phyloP scores from a whole-genome alignment of 1,284 basidiomycete species.

The Neonothopanus nambi region DNA sequence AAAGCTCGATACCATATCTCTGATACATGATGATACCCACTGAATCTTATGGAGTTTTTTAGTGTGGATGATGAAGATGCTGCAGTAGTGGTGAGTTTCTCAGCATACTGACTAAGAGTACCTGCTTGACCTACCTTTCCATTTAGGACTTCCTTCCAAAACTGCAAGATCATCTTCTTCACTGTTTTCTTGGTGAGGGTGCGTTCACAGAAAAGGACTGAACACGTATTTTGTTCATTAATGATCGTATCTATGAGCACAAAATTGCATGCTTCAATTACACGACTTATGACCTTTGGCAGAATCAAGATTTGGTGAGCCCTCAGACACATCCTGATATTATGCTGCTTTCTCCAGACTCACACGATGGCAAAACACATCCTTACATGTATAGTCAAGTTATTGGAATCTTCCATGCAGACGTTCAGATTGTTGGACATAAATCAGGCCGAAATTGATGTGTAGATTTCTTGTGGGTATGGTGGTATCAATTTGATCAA shows the following conservation, averaged over 20 bases:
- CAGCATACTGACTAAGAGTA: not conserved
- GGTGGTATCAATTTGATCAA: not conserved
- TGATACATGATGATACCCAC: not conserved
- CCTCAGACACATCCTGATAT: not conserved
- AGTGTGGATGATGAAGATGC: not conserved
- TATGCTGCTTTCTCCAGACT: slow-evolving; percentile 12
- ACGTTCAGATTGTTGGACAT: not conserved
- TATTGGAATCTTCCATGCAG: not conserved
- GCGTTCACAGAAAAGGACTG: not conserved
- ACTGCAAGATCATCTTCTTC: not conserved
- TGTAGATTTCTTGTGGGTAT: slow-evolving; percentile 26
- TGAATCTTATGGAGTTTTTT: too few species aligned
- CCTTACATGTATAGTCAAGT: not conserved
- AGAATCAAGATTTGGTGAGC: not conserved
- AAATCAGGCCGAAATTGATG: not conserved
- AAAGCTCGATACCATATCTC: slow-evolving; percentile 22
- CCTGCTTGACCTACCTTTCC: not conserved
- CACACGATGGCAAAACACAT: too few species aligned
- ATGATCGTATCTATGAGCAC: not conserved
- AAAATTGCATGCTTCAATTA: not conserved
- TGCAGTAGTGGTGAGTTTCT: not conserved
- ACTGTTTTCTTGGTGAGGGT: not conserved
- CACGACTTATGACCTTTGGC: not conserved
- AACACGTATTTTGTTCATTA: not conserved
- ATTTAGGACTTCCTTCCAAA: not conserved